Evolutionary conservation across 306 rosid species (phyloP).

Genomic region (Herpetospermum pedunculosum): DNA sequence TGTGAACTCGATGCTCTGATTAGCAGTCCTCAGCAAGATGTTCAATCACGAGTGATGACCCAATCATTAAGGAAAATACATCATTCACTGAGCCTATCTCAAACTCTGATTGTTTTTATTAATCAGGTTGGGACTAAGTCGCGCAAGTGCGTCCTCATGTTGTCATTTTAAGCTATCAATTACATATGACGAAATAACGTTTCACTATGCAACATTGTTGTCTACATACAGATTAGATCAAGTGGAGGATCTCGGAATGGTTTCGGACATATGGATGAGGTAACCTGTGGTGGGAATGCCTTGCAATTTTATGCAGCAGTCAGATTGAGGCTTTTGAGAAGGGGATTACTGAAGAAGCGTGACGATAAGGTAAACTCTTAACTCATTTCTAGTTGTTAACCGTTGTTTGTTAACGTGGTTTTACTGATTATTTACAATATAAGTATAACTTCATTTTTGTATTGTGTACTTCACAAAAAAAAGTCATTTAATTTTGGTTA

Average conservation of each 20-base stretch:
- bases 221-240: constrained; percentile 42
- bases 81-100: constrained; percentile 49
- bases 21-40: constrained; percentile 25
- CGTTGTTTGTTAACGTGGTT: not conserved
- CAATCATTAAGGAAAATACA: constrained; percentile 65
- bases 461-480: not conserved
- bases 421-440: not conserved
- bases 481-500: not conserved
- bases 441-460: not conserved
- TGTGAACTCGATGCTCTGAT: constrained; percentile 50
- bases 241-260: constrained; percentile 29
- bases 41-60: constrained; percentile 51
- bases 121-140: constrained; percentile 50
- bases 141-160: constrained; percentile 3
- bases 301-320: constrained; percentile 75
- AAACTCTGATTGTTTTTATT: constrained; percentile 49
- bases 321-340: constrained; percentile 56
- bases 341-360: constrained; percentile 41
- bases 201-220: not conserved
- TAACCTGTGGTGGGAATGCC: constrained; percentile 89
- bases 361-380: constrained; percentile 41
- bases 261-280: constrained; percentile 43
- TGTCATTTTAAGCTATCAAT: not conserved
- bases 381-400: not conserved
- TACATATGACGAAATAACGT: not conserved